Conservation (phyloP, 2,329 filamentous ascomycete species). For the Claviceps purpurea region DNA sequence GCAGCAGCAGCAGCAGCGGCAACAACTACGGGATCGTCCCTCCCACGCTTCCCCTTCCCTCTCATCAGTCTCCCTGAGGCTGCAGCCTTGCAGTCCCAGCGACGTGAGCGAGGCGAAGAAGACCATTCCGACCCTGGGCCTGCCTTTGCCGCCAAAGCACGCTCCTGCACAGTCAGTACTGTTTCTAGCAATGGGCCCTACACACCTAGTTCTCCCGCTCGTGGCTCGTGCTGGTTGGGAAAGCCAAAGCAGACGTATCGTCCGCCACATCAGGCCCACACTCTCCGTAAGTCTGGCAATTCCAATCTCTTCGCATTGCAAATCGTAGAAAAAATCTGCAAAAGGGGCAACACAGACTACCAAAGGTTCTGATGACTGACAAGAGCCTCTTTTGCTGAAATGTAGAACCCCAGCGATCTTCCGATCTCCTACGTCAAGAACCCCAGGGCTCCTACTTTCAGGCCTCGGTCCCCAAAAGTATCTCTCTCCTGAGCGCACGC, state of each 20-base stretch:
- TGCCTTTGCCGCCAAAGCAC: conserved; percentile 16
- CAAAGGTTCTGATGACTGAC: not conserved
- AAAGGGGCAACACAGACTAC: not conserved
- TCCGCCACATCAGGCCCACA: not conserved
- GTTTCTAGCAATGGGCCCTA: conserved; percentile 13
- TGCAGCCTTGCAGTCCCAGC: conserved; percentile 19
- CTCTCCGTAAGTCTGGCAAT: conserved; percentile 1
- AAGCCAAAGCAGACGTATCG: conserved; percentile 1
- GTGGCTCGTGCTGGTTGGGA: conserved; percentile 2
- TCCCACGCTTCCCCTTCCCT: conserved; percentile 20
- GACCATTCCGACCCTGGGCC: conserved; percentile 20
- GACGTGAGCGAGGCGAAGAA: conserved; percentile 21
- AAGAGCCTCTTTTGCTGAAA: not conserved
- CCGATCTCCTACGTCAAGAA: conserved; percentile 2
- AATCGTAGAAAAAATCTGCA: not conserved
- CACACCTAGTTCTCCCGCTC: conserved; percentile 14
- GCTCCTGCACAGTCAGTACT: conserved; percentile 20
- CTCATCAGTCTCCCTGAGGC: conserved; percentile 25
- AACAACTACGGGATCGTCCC: not conserved
- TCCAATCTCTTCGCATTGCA: not conserved
- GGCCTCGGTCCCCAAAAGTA: conserved; percentile 5
- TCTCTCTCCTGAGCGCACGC: conserved; percentile 7
- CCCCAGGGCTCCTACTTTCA: conserved; percentile 5
- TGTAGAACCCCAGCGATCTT: conserved; percentile 2
- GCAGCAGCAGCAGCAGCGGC: conserved; percentile 11